Evolutionary conservation across 768 basidiomycete species (phyloP), one percentile per base, ranked within the genome.

Genomic region (Suillus subaureus): DNA sequence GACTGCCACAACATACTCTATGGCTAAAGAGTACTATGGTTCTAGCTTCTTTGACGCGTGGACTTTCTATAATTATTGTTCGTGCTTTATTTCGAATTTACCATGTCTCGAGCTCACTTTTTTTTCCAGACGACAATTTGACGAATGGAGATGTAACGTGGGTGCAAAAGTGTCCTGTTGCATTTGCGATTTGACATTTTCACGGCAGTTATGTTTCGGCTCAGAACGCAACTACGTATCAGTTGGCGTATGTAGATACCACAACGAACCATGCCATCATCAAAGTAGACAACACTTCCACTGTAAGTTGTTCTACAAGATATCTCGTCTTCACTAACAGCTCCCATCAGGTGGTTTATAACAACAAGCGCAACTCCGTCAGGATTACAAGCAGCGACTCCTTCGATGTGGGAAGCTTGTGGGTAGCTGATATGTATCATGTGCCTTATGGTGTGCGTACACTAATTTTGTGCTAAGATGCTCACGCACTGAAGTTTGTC

Each of bases 221-320:
- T 13, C 66, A 71, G 58, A 77, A 78, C 16, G 88, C 84, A 4
- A 72, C 77, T 40, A 77, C 83, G 7, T 76, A 82, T 43, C 75
- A 84, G 64, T 85, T 92, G 42, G 84, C 89, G 2, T 91, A 83
- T 70, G 83, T 91, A 51, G 88, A 93, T 68, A 33, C 81, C 9
- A 68, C 79, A 21, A 89, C 90, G 4, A 89, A 87, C 16, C 89
- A 89, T 66, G 91, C 91, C 2, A 86, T 93, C 70, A 89, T 93
- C 72, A 85, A 84, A 70, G 90, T 93, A 15, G 92, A 93, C 78
- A 92, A 92, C 72, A 85, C 83, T 35, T 81, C 88, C 1, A 79
- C 71, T 1, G 83, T 91, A 21, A 73, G 73, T 21, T 70, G 66
- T 51, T 21, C 31, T 45, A 2, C 33, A 18, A 35, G 15, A 13